phyloP scores from a whole-genome alignment of 176 grass and related monocot species.

The Triticum monococcum region DNA sequence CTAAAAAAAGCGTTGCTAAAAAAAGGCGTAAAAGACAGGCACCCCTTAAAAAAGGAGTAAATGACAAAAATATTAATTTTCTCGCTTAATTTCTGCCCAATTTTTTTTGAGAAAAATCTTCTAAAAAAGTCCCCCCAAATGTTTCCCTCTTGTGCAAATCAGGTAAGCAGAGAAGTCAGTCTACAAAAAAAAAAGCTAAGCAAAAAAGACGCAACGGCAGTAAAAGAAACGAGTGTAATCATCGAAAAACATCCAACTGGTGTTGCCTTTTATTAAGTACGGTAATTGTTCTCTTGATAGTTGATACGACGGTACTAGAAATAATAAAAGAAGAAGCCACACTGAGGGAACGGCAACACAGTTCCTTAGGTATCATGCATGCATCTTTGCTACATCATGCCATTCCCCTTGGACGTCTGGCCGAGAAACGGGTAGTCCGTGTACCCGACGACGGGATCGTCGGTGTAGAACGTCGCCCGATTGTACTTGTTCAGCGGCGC shows the following conservation, averaged over 20 bases:
- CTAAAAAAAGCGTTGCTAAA: too few relatives aligned
- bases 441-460: constrained; percentile 55
- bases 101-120: too few relatives aligned
- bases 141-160: too few relatives aligned
- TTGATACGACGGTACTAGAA: background rate
- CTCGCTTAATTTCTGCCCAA: too few relatives aligned
- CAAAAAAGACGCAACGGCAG: background rate
- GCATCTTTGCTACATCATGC: background rate
- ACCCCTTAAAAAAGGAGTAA: too few relatives aligned
- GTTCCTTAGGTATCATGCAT: background rate
- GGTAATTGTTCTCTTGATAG: background rate
- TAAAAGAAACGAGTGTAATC: background rate
- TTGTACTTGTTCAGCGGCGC: constrained; percentile 52
- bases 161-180: too few relatives aligned
- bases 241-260: background rate
- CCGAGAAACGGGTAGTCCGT: constrained; percentile 44
- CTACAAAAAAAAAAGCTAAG: too few relatives aligned
- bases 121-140: too few relatives aligned
- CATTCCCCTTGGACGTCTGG: background rate
- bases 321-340: background rate
- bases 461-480: constrained; percentile 52
- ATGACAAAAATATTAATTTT: too few relatives aligned
- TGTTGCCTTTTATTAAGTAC: background rate
- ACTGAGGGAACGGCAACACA: background rate
- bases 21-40: too few relatives aligned